Percentiles rank a stretch among this genome's conserved stretches.
These are phyloP conservation scores for Vigna radiata DNA, from an alignment of 306 rosid species.

Conservation along the genomic window DNA sequence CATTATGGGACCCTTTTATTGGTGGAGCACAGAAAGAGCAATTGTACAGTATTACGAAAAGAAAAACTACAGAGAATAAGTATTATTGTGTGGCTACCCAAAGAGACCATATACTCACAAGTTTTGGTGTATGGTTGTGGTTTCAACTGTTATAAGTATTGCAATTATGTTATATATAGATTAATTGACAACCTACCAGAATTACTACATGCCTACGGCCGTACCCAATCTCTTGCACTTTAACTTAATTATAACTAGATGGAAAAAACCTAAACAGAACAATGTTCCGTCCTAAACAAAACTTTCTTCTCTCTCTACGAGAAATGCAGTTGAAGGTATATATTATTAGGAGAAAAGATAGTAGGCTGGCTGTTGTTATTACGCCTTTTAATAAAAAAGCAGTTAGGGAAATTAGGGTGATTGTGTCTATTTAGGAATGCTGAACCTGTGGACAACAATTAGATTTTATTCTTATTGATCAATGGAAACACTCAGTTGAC, in stretches of 20 bases:
- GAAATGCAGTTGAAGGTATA: neutral
- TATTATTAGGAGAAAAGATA: neutral
- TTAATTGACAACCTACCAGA: slow-evolving; percentile 2
- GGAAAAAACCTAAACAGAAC: slow-evolving; percentile 3
- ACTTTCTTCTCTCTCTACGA: neutral
- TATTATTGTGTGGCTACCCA: neutral
- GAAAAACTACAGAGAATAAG: neutral
- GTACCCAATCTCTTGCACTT: neutral
- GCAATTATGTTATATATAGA: slow-evolving; percentile 3
- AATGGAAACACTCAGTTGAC: neutral
- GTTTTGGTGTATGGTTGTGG: neutral
- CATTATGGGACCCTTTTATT: too few species aligned
- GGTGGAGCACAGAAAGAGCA: too few species aligned
- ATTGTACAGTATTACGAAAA: too few species aligned
- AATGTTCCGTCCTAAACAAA: neutral
- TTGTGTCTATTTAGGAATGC: neutral
- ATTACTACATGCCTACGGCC: neutral
- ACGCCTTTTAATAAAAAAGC: neutral
- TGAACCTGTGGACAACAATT: neutral
- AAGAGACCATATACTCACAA: too few species aligned
- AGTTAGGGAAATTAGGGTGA: neutral
- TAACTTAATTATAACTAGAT: neutral
- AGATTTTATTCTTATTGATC: neutral
- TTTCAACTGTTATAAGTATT: slow-evolving; percentile 5
- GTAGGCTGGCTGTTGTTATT: too few species aligned